phyloP scores from a whole-genome alignment of 2,329 filamentous ascomycete genomes.

The Verticillium nubilum region DNA sequence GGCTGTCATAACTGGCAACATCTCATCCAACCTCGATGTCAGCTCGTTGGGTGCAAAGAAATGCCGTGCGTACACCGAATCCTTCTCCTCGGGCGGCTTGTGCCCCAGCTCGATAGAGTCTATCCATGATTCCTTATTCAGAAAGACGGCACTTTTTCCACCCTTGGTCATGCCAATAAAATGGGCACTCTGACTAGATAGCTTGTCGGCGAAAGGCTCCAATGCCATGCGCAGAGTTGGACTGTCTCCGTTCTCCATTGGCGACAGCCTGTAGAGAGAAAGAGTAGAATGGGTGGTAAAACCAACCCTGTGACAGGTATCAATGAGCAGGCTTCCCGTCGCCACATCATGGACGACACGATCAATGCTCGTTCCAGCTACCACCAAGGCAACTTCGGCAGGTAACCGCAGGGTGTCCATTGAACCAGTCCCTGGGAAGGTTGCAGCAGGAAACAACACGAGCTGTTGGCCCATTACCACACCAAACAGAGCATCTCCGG shows the following conservation, averaged over 20 bases:
- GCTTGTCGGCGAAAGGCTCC: neutral
- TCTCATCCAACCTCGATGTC: conserved; percentile 9
- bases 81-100: neutral
- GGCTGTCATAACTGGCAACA: conserved; percentile 20
- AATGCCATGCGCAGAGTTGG: no score
- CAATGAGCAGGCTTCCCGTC: conserved; percentile 2
- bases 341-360: no score
- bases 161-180: conserved; percentile 9
- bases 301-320: conserved; percentile 4
- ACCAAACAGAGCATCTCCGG: conserved; percentile 6
- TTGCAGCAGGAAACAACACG: no score
- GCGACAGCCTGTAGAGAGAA: conserved; percentile 5
- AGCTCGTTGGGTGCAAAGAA: conserved; percentile 16
- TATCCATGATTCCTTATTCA: conserved; percentile 14
- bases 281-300: conserved; percentile 5
- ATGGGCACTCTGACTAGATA: conserved; percentile 4
- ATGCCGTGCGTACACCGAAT: conserved; percentile 8
- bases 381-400: no score
- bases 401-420: no score
- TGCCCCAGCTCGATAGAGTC: conserved; percentile 3
- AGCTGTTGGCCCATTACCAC: no score
- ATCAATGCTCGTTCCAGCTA: no score
- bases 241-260: no score
- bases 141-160: conserved; percentile 9
- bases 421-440: no score